Evolutionary conservation across 768 basidiomycete species (phyloP).

Genomic region (Asterophora parasitica): DNA sequence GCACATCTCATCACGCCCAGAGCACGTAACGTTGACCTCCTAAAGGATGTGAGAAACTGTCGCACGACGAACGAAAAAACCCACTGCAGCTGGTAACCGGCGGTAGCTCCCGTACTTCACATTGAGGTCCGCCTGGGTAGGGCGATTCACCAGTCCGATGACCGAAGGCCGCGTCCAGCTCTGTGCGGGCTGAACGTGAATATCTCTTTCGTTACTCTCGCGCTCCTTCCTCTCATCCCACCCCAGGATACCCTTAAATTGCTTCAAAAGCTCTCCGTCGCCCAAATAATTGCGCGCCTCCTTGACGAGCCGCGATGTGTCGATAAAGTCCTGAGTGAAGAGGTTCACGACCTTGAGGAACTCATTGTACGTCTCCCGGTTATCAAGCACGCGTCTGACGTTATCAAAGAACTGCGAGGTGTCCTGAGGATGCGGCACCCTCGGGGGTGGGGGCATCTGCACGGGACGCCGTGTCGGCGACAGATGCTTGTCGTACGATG

Average conservation of each 20-base stretch:
- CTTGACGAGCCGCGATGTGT: slow-evolving; percentile 75
- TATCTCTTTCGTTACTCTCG: slow-evolving; percentile 46
- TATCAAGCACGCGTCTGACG: slow-evolving; percentile 69
- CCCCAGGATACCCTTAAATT: slow-evolving; percentile 82
- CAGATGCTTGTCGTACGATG: slow-evolving; percentile 33
- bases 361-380: slow-evolving; percentile 81
- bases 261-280: slow-evolving; percentile 72
- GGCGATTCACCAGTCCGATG: slow-evolving; percentile 35
- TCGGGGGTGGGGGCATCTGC: slow-evolving; percentile 24
- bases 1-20: slow-evolving; percentile 97
- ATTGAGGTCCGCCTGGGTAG: slow-evolving; percentile 61
- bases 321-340: slow-evolving; percentile 92
- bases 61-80: slow-evolving; percentile 24
- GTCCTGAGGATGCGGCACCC: slow-evolving; percentile 28
- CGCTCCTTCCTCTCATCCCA: slow-evolving; percentile 76
- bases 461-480: slow-evolving; percentile 21
- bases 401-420: slow-evolving; percentile 88
- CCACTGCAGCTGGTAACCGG: slow-evolving; percentile 70
- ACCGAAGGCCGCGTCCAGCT: slow-evolving; percentile 50
- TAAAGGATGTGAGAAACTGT: slow-evolving; percentile 23
- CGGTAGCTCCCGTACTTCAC: slow-evolving; percentile 88
- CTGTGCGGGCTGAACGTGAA: slow-evolving; percentile 31
- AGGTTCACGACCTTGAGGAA: slow-evolving; percentile 94
- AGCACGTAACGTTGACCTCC: slow-evolving; percentile 87
- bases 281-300: slow-evolving; percentile 74